Evolutionary conservation across 108 stramenopile species (phyloP).

Genomic region (Fragilariopsis cylindrus): DNA sequence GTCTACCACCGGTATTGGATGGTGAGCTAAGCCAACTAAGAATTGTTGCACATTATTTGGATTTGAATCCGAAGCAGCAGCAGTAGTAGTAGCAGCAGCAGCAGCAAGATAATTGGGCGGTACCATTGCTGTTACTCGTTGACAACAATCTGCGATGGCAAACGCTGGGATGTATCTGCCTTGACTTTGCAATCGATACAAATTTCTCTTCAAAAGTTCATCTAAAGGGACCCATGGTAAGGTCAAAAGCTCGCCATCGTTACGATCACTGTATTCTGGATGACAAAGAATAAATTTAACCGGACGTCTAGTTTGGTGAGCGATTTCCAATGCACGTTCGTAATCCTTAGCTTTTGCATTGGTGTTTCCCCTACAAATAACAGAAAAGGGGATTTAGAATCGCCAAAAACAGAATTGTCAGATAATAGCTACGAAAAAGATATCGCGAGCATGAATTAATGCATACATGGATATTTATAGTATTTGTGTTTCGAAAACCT

Average conservation of each 20-base stretch:
- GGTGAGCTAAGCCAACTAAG: conserved; percentile 17
- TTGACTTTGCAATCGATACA: conserved; percentile 51
- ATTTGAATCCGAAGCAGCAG: no score
- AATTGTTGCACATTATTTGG: conserved; percentile 7
- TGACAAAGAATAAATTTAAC: conserved; percentile 67
- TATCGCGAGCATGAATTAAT: no score
- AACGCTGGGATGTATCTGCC: conserved; percentile 70
- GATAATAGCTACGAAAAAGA: no score
- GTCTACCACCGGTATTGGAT: neutral
- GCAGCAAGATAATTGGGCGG: neutral
- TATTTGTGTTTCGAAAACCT: neutral
- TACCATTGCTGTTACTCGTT: conserved; percentile 47
- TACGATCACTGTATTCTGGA: conserved; percentile 6
- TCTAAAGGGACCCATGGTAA: conserved; percentile 45
- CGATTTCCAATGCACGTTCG: conserved; percentile 59
- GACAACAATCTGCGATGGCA: conserved; percentile 62
- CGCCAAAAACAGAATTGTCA: no score
- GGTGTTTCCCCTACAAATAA: conserved; percentile 63
- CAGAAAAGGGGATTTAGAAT: neutral
- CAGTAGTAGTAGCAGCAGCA: neutral
- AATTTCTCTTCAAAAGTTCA: conserved; percentile 54
- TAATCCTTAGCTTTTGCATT: conserved; percentile 72
- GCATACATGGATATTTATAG: neutral
- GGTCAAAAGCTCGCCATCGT: neutral
- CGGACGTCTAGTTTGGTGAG: conserved; percentile 52